A percentile compares a stretch with the other conserved stretches of the same genome.
phyloP scores from a whole-genome alignment of 2,329 filamentous ascomycete genomes.

The Pseudogymnoascus sp. region DNA sequence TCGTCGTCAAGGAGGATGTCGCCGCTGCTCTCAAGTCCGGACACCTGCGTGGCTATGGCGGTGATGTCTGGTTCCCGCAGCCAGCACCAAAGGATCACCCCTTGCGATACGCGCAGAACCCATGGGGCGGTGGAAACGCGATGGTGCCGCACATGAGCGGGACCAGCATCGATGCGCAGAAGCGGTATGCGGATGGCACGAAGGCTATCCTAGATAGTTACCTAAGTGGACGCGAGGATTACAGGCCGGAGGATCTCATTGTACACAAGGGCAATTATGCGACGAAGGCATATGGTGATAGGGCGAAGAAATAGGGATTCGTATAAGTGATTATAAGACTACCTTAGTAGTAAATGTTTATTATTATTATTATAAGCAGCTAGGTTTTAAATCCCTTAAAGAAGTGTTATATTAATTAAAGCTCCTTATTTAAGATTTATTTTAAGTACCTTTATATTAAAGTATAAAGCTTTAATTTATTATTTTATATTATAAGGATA shows the following conservation, averaged over 20 bases:
- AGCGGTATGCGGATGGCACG: slow-evolving; percentile 77
- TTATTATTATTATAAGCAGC: neutral
- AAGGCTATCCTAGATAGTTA: slow-evolving; percentile 90
- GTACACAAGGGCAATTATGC: slow-evolving; percentile 85
- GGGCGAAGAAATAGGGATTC: slow-evolving; percentile 23
- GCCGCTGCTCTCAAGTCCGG: slow-evolving; percentile 86
- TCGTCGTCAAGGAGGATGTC: slow-evolving; percentile 98
- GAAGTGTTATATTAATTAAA: too few relatives aligned
- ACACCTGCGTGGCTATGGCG: slow-evolving; percentile 82
- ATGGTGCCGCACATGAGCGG: slow-evolving; percentile 99
- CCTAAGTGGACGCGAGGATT: slow-evolving; percentile 79
- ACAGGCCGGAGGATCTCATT: slow-evolving; percentile 83
- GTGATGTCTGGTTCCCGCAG: slow-evolving; percentile 96
- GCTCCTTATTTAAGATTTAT: too few relatives aligned
- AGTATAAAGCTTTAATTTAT: too few relatives aligned
- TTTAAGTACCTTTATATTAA: too few relatives aligned
- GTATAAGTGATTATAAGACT: neutral
- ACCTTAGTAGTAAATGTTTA: neutral
- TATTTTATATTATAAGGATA: too few relatives aligned
- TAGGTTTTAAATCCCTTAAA: neutral
- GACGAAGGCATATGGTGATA: slow-evolving; percentile 85
- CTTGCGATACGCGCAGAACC: slow-evolving; percentile 86
- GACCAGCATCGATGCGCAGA: slow-evolving; percentile 96
- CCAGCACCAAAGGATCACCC: slow-evolving; percentile 89
- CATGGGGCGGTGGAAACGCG: slow-evolving; percentile 93